Conservation (phyloP, 2,329 filamentous ascomycete genomes). For the Aspergillus ochraceoroseus region DNA sequence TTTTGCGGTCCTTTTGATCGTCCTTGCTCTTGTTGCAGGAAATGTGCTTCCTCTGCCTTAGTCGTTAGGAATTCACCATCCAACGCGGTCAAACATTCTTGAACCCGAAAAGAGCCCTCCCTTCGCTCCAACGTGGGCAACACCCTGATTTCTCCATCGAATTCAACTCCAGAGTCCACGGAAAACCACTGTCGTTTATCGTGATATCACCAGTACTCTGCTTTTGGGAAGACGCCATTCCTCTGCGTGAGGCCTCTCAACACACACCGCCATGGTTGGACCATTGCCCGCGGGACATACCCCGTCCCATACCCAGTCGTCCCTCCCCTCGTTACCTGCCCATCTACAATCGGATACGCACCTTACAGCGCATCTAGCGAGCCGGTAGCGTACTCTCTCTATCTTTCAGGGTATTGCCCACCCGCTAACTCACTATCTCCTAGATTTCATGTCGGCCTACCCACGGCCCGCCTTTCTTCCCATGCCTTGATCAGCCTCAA, state of each 20-base stretch:
- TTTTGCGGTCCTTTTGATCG: not conserved
- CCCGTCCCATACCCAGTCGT: slow-evolving; percentile 69
- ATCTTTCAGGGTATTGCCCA: not conserved
- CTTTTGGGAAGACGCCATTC: not conserved
- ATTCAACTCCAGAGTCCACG: not conserved
- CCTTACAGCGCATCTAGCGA: slow-evolving; percentile 49
- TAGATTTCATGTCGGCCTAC: slow-evolving; percentile 86
- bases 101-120: slow-evolving; percentile 1
- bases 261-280: slow-evolving; percentile 36
- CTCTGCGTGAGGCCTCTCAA: slow-evolving; percentile 13
- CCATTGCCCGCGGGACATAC: slow-evolving; percentile 39
- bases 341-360: slow-evolving; percentile 55
- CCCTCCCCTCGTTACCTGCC: slow-evolving; percentile 78
- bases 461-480: slow-evolving; percentile 82
- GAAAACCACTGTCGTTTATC: not conserved
- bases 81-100: slow-evolving; percentile 15
- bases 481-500: slow-evolving; percentile 90
- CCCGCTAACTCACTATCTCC: slow-evolving; percentile 49
- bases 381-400: slow-evolving; percentile 39
- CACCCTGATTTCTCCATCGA: not conserved
- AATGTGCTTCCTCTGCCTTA: slow-evolving; percentile 14
- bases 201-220: not conserved
- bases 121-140: not conserved
- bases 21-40: slow-evolving; percentile 9
- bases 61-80: slow-evolving; percentile 14